Evolutionary conservation across 2,329 filamentous ascomycete genomes (phyloP).

Genomic region (Arachnomyces sp.): DNA sequence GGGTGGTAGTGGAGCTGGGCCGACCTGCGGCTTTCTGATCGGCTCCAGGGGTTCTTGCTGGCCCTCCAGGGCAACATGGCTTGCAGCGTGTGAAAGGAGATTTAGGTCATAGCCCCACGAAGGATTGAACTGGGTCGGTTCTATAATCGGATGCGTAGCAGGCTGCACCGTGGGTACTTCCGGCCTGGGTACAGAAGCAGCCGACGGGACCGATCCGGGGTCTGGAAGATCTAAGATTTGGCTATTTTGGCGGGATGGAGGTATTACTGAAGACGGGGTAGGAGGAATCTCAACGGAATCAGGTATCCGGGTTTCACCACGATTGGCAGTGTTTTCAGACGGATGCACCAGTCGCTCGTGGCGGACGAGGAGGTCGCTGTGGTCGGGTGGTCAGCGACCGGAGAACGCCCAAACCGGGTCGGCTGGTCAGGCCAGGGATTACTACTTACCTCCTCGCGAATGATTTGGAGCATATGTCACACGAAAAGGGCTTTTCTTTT

Average conservation of each 20-base stretch:
- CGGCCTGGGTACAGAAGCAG: constrained; percentile 22
- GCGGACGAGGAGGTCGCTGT: constrained; percentile 42
- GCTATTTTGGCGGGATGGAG: constrained; percentile 31
- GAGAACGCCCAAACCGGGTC: constrained; percentile 13
- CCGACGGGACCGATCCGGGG: constrained; percentile 34
- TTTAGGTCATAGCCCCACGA: constrained; percentile 46
- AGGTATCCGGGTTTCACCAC: constrained; percentile 26
- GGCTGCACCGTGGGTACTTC: constrained; percentile 32
- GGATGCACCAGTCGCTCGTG: constrained; percentile 44
- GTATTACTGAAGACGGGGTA: constrained; percentile 26
- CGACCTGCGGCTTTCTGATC: constrained; percentile 28
- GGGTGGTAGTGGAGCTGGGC: constrained; percentile 27
- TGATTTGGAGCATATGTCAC: constrained; percentile 43
- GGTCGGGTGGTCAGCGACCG: constrained; percentile 13
- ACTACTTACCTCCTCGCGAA: constrained; percentile 38
- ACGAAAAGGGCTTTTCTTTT: constrained; percentile 44
- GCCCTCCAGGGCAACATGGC: constrained; percentile 41
- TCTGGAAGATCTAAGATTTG: constrained; percentile 41
- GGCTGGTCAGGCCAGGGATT: constrained; percentile 5
- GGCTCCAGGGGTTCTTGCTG: constrained; percentile 35
- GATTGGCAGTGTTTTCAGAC: constrained; percentile 33
- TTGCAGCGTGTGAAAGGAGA: constrained; percentile 41
- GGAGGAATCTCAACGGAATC: constrained; percentile 25
- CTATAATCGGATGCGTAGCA: constrained; percentile 25
- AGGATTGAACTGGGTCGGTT: constrained; percentile 40